Base-by-base conservation (phyloP, 1,284 basidiomycete species). In the Schizophyllum amplum region DNA sequence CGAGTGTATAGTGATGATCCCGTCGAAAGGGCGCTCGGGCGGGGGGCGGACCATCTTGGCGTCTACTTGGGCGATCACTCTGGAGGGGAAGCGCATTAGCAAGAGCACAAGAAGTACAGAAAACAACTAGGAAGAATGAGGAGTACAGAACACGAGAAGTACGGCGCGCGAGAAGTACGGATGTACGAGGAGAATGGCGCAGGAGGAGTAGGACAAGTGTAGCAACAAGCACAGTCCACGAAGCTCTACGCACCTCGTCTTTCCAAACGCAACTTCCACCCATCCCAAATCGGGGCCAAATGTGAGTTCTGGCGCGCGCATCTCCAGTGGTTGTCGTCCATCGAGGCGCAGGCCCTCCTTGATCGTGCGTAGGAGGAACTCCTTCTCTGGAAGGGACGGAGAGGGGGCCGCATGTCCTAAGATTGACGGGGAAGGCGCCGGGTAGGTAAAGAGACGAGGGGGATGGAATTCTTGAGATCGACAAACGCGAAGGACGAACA, bases 21-120 rank as follows among this genome's bases (percentile, higher is more conserved):
- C 96, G 71, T 98, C 95, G 63, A 94, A 92, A 0, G 94, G 93
- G 57, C 94, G 77, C 66, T 98, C 95, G 0, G 90, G 83, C 13
- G 84, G 77, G 0, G 96, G 95, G 65, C 91, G 92, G 24, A 92
- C 87, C 76, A 99, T 91, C 63, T 87, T 90, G 5, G 87, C 94
- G 49, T 92, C 87, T 0, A 98, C 82, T 47, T 92, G 82, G 0
- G 94, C 94, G 1, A 96, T 71, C 0, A 97, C 94, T 25, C 94
- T 96, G 60, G 2, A 46, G n/a, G 1, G 17, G 9, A 21, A 11
- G 48, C n/a, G n/a, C n/a, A n/a, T n/a, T n/a, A n/a, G n/a, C n/a
- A n/a, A n/a, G n/a, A n/a, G n/a, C n/a, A n/a, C n/a, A n/a, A n/a
- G n/a, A n/a, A n/a, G n/a, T n/a, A n/a, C n/a, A n/a, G n/a, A n/a